These are phyloP conservation scores for Candida argentea DNA, from an alignment of 805 yeast species.

Conservation along the genomic window DNA sequence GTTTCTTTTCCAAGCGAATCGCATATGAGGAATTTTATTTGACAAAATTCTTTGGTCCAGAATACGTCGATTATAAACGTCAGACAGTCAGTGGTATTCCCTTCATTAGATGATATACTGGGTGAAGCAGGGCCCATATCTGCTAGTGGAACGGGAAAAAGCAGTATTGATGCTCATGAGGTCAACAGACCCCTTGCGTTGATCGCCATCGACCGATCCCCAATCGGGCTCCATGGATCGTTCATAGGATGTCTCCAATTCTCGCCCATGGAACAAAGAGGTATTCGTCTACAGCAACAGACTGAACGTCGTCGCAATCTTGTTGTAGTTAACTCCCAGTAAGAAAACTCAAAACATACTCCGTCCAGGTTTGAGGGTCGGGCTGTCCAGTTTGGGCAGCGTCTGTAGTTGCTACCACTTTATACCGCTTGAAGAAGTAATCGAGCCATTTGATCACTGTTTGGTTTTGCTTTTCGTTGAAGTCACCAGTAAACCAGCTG, in stretches of 20 bases:
- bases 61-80: constrained; percentile 44
- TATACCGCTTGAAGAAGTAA: constrained; percentile 42
- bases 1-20: constrained; percentile 63
- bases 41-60: constrained; percentile 58
- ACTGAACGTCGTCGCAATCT: too few species aligned
- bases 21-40: constrained; percentile 59
- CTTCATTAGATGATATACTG: constrained; percentile 27
- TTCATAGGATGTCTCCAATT: too few species aligned
- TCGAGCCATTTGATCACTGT: constrained; percentile 69
- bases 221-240: too few species aligned
- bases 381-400: constrained; percentile 13
- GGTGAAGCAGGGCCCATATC: too few species aligned
- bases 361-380: not conserved
- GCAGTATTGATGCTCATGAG: too few species aligned
- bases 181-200: too few species aligned
- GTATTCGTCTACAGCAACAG: too few species aligned
- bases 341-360: not conserved
- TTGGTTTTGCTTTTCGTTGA: constrained; percentile 49
- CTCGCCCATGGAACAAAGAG: too few species aligned
- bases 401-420: constrained; percentile 27
- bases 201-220: too few species aligned
- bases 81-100: constrained; percentile 56
- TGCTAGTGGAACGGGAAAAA: too few species aligned
- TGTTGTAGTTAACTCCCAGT: not conserved
- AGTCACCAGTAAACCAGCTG: constrained; percentile 40